Conservation (phyloP, 768 basidiomycete genomes). For the Auriscalpium microsporum region DNA sequence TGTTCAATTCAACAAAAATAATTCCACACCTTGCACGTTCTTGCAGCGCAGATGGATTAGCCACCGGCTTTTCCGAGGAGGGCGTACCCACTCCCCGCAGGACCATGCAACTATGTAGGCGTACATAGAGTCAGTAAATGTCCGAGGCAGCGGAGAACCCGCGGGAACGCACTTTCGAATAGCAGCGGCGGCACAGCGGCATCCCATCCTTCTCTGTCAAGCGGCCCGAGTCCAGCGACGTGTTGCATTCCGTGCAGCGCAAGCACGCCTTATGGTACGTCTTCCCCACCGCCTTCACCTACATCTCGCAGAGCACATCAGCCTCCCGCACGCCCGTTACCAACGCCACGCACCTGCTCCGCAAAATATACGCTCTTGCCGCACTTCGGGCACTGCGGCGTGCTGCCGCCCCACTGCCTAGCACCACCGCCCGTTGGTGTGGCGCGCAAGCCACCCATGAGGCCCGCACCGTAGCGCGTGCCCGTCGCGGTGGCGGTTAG, state of each 20-base stretch:
- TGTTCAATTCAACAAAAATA: too few relatives aligned
- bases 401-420: slow-evolving; percentile 44
- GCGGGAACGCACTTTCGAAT: slow-evolving; percentile 45
- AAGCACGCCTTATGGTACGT: slow-evolving; percentile 73
- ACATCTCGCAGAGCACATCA: not conserved
- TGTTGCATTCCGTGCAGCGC: slow-evolving; percentile 66
- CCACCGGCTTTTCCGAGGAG: slow-evolving; percentile 46
- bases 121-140: not conserved
- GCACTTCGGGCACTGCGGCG: slow-evolving; percentile 62
- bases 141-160: not conserved
- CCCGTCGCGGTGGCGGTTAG: slow-evolving; percentile 46
- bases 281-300: slow-evolving; percentile 78
- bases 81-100: slow-evolving; percentile 70
- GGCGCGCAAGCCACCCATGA: slow-evolving; percentile 26
- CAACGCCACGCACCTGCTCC: slow-evolving; percentile 49
- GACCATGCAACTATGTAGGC: slow-evolving; percentile 51
- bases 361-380: slow-evolving; percentile 78
- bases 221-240: slow-evolving; percentile 59
- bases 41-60: slow-evolving; percentile 13
- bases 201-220: slow-evolving; percentile 71
- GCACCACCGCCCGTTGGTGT: slow-evolving; percentile 18
- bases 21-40: too few relatives aligned
- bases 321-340: not conserved
- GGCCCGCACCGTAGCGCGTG: slow-evolving; percentile 55
- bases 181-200: slow-evolving; percentile 64